Evolutionary conservation across 306 rosid genomes (phyloP).

Genomic region (Hippophae rhamnoides): DNA sequence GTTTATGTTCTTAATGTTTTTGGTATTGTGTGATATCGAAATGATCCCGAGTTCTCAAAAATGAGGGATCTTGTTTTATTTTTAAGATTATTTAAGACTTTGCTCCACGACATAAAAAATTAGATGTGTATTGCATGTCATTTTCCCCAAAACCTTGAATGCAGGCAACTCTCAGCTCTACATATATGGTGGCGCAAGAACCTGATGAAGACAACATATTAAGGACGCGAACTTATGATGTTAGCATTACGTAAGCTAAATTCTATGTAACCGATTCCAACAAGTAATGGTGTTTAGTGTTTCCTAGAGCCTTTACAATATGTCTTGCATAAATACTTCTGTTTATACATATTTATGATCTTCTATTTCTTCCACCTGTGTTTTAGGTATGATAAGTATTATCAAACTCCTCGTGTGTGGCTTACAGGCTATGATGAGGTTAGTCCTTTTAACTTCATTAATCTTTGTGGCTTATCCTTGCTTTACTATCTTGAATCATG

Average conservation of each 20-base stretch:
- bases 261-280: too few relatives aligned
- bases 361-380: neutral
- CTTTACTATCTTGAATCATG: too few relatives aligned
- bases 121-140: neutral
- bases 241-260: constrained; percentile 77
- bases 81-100: too few relatives aligned
- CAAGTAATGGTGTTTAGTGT: too few relatives aligned
- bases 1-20: neutral
- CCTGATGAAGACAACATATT: constrained; percentile 89
- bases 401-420: constrained; percentile 98
- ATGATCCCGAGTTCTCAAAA: too few relatives aligned
- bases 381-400: constrained; percentile 85
- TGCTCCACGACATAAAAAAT: too few relatives aligned
- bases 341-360: neutral
- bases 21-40: too few relatives aligned
- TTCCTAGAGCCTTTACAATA: too few relatives aligned
- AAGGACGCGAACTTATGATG: constrained; percentile 83
- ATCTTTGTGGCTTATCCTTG: neutral
- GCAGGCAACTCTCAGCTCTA: constrained; percentile 54
- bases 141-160: neutral
- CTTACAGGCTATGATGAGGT: constrained; percentile 99
- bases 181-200: constrained; percentile 73
- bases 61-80: too few relatives aligned
- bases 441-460: constrained; percentile 13
- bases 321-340: neutral